Base-by-base conservation (phyloP, 1,139 yeast genomes). In the Yamadazyma buinensis region DNA sequence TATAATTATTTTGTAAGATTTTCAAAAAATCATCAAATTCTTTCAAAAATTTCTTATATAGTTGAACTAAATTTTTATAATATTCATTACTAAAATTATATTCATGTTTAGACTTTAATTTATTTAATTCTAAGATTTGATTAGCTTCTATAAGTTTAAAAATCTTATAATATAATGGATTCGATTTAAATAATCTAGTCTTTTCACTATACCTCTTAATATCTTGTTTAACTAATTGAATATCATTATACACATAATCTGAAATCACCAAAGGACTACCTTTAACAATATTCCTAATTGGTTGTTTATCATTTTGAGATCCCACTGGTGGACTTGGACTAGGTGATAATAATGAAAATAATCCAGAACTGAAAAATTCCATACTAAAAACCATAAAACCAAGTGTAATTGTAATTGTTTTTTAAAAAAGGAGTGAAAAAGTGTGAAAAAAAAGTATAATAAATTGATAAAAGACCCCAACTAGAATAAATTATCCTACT, bases 91-190 rank as follows among this genome's bases (percentile, higher is more conserved):
- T 26, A 14, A 9, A 34, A 9, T 24, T 25, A 22, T 36, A 40
- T 11, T 43, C 29, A 17, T 25, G 29, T 14, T 28, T 37, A 2
- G 27, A 28, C 23, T 40, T 44, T 9, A 46, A 13, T 4, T 22
- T 20, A n/a, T 18, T 26, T 11, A 44, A 26, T 26, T 39, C 36
- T 12, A 22, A 24, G 2, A 14, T 12, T 15, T 44, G 48, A 20
- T 32, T 26, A 11, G 28, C 11, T 26, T 44, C 47, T 2, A 44
- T 35, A 12, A 38, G 15, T 25, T 44, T 44, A 36, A 22, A 46
- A 8, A 46, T 29, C 31, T 46, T 46, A 28, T 41, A 44, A 32
- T 41, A 42, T 2, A 44, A 36, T 4, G 44, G 36, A 24, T 37
- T 37, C 15, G 21, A 30, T 2, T 26, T 29, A 17, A 45, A 41